Percentiles rank a stretch among this genome's conserved stretches.
Evolutionary conservation across 257 asterid species (phyloP).

Genomic region (Solanum corneliomulleri): DNA sequence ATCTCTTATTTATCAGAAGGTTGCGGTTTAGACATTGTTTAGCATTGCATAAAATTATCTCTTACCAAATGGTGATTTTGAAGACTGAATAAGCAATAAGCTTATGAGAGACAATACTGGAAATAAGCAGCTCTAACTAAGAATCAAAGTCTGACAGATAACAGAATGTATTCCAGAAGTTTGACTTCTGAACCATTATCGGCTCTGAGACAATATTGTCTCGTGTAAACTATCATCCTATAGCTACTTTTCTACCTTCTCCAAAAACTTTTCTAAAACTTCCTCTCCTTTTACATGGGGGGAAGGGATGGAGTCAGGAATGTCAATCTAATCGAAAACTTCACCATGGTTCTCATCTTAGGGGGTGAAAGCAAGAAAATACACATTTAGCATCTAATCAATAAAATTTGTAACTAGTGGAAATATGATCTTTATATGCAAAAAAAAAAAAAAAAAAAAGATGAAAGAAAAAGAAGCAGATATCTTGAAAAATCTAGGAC

Average conservation of each 20-base stretch:
- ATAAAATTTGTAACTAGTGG: not conserved
- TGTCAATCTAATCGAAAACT: not conserved
- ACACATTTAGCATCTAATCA: not conserved
- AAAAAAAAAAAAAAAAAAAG: not conserved
- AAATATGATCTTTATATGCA: not conserved
- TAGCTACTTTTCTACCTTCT: not conserved
- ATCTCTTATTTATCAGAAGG: not conserved
- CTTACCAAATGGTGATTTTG: not conserved
- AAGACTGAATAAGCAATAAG: not conserved
- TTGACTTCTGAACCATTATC: not conserved
- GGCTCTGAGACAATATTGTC: not conserved
- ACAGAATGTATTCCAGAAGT: not conserved
- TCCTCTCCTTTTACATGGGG: not conserved
- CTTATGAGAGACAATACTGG: not conserved
- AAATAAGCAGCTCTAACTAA: not conserved
- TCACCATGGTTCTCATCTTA: not conserved
- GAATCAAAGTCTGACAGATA: not conserved
- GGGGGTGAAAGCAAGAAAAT: not conserved
- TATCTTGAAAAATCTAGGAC: not conserved
- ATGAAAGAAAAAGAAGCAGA: not conserved
- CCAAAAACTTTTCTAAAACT: not conserved
- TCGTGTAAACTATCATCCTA: not conserved
- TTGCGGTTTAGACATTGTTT: not conserved
- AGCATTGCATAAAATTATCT: not conserved
- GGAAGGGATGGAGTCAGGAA: not conserved